These are phyloP conservation scores for Neltuma alba DNA, from an alignment of 306 rosid genomes.

Conservation along the genomic window DNA sequence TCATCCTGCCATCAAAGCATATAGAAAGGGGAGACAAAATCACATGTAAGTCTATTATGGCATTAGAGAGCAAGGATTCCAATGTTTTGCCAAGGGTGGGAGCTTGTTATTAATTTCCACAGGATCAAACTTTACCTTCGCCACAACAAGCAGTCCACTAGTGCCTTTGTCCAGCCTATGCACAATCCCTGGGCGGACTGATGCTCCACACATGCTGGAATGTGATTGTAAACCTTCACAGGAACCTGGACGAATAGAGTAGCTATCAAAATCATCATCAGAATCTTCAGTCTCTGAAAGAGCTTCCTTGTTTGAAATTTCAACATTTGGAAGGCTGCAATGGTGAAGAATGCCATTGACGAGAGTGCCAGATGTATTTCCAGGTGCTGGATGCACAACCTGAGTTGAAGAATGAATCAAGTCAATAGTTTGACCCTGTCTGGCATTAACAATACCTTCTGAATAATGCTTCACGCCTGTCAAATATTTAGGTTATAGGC, in stretches of 20 bases:
- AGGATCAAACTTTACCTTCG: slow-evolving; percentile 58
- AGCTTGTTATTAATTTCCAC: slow-evolving; percentile 17
- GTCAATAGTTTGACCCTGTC: slow-evolving; percentile 31
- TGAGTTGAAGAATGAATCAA: slow-evolving; percentile 36
- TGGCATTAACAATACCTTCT: neutral
- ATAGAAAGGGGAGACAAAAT: slow-evolving; percentile 10
- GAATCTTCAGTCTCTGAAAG: slow-evolving; percentile 58
- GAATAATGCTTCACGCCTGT: neutral
- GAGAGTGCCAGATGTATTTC: slow-evolving; percentile 79
- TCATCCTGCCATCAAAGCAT: slow-evolving; percentile 64
- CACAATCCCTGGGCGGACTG: slow-evolving; percentile 90
- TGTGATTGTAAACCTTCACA: slow-evolving; percentile 32
- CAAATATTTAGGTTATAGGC: neutral
- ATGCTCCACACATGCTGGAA: slow-evolving; percentile 40
- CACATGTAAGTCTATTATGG: slow-evolving; percentile 9
- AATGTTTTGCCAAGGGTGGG: neutral
- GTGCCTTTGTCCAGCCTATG: slow-evolving; percentile 94
- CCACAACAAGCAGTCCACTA: slow-evolving; percentile 85
- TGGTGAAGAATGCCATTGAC: slow-evolving; percentile 90
- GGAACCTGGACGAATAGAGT: slow-evolving; percentile 27
- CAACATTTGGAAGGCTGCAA: slow-evolving; percentile 70
- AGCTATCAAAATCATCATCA: slow-evolving; percentile 53
- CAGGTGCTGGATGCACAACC: slow-evolving; percentile 98
- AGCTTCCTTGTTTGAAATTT: slow-evolving; percentile 51
- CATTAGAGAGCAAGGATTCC: slow-evolving; percentile 1